Conservation (phyloP, 768 basidiomycete species). For the Tulasnella sp. region DNA sequence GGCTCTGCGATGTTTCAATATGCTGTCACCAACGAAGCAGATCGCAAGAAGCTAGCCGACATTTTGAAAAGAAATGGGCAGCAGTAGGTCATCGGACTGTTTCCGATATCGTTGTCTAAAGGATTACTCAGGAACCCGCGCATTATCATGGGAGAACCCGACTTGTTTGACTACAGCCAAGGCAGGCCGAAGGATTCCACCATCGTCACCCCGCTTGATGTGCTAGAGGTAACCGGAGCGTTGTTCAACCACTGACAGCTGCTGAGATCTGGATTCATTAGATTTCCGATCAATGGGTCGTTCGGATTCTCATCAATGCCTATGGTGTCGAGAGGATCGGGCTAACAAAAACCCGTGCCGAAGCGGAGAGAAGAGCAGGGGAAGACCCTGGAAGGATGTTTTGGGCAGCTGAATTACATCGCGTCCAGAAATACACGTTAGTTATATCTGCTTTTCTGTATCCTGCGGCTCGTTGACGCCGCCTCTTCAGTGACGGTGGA, state of each 20-base stretch:
- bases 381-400: constrained; percentile 39
- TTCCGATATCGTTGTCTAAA: not conserved
- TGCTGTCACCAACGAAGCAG: constrained; percentile 58
- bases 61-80: constrained; percentile 28
- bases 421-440: constrained; percentile 52
- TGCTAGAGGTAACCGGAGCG: constrained; percentile 51
- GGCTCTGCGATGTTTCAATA: constrained; percentile 49
- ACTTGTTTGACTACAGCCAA: constrained; percentile 64
- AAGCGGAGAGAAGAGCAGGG: constrained; percentile 43
- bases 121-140: constrained; percentile 35
- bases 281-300: constrained; percentile 62
- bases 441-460: constrained; percentile 22
- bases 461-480: not conserved
- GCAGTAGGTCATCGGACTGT: constrained; percentile 3
- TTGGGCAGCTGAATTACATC: constrained; percentile 51
- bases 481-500: constrained; percentile 55
- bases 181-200: constrained; percentile 52
- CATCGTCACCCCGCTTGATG: constrained; percentile 65
- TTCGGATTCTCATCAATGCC: constrained; percentile 70
- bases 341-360: constrained; percentile 48
- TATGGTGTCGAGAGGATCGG: constrained; percentile 57
- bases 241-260: not conserved
- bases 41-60: constrained; percentile 43
- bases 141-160: constrained; percentile 55
- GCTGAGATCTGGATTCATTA: constrained; percentile 27